Base-by-base conservation (phyloP, 1,139 yeast species). In the Suhomyces taliae region DNA sequence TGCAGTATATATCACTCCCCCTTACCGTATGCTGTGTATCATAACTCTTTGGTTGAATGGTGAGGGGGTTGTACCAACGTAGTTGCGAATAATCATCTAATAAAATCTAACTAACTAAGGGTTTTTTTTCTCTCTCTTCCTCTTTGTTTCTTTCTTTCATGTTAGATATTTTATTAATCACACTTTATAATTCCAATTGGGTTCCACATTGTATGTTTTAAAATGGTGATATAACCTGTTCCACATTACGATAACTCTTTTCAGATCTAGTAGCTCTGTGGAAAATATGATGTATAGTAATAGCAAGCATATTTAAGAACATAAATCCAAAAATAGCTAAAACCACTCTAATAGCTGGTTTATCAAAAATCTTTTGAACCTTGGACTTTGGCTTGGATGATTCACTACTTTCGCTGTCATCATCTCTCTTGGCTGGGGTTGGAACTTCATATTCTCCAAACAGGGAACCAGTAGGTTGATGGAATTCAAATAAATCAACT, bases 141-240 rank as follows among this genome's bases (percentile, higher is more conserved):
- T 14, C 15, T 14, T 14, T 14, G 15, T 14, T 14, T 14, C 15
- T 14, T 14, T 14, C 2, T 14, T 14, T 14, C 6, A 19, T 19
- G 24, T 19, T 19, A 19, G 24, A 19, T 19, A 19, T 19, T 19
- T 19, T 19, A 19, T 19, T 4, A 1, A 19, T 19, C 24, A 19
- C 24, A 19, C 24, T 19, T 19, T 19, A 4, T 19, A 19, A 19
- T 19, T 19, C 24, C 24, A 19, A 2, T 10, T 10, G 15, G 10
- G 7, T 11, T 29, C 32, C 29, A 15, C 10, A n/a, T 14, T 37
- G 15, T 27, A 37, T 29, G 12, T 36, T 15, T 50, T 60, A 69
- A 49, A 68, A 69, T 5, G 78, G 78, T 15, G 76, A 70, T 31
- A 68, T 61, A 39, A 60, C 65, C 45, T 68, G 72, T 36, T 70